A percentile compares a stretch with the other conserved stretches of the same genome.
Evolutionary conservation across 208 protist genomes (phyloP).

Genomic region (Tritrichomonas musculus): DNA sequence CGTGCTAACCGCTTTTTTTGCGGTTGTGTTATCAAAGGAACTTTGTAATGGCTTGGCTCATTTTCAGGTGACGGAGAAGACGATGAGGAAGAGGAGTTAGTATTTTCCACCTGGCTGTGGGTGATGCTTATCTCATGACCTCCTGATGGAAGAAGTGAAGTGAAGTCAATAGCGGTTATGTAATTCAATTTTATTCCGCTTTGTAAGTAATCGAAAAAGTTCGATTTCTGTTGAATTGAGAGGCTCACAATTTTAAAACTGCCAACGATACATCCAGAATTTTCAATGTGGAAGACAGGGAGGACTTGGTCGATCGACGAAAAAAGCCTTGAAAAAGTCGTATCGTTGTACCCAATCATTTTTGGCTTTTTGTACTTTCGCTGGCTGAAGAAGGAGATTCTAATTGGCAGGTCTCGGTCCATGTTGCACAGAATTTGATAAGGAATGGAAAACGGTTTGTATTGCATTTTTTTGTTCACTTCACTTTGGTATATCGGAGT

Average conservation of each 20-base stretch:
- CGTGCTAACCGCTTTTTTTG: too few species aligned
- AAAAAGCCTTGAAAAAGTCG: neutral
- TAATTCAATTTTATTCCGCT: slow-evolving; percentile 42
- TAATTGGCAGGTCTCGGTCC: neutral
- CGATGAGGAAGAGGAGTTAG: too few species aligned
- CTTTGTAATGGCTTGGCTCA: too few species aligned
- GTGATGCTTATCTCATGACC: too few species aligned
- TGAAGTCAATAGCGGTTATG: slow-evolving; percentile 49
- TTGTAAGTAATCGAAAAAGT: slow-evolving; percentile 45
- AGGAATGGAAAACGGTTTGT: neutral
- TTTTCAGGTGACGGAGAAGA: too few species aligned
- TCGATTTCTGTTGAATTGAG: neutral
- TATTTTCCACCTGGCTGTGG: too few species aligned
- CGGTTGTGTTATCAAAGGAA: too few species aligned
- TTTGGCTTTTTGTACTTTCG: too few species aligned
- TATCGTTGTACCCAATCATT: neutral
- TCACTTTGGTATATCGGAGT: too few species aligned
- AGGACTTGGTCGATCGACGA: neutral
- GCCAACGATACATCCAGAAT: neutral
- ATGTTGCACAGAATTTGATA: neutral
- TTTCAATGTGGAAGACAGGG: neutral
- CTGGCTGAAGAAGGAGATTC: neutral
- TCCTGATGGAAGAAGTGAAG: too few species aligned
- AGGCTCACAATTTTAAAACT: neutral
- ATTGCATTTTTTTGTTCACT: too few species aligned